These are phyloP conservation scores for Wolfiporia cocos DNA, from an alignment of 1,284 basidiomycete species.

Conservation along the genomic window DNA sequence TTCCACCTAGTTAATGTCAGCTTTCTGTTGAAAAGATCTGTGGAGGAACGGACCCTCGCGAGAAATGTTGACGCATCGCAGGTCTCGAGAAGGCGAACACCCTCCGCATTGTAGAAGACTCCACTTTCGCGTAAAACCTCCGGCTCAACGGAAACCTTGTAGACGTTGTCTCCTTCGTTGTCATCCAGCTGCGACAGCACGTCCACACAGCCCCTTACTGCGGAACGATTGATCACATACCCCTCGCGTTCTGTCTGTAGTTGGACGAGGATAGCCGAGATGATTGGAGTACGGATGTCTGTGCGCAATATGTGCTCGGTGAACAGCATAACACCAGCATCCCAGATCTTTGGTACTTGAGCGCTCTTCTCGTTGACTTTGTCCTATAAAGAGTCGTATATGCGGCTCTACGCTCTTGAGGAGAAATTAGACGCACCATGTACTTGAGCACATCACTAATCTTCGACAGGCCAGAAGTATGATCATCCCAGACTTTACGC, in stretches of 20 bases:
- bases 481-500: slow-evolving; percentile 91
- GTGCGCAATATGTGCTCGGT: slow-evolving; percentile 78
- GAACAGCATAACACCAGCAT: slow-evolving; percentile 84
- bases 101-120: slow-evolving; percentile 79
- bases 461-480: slow-evolving; percentile 86
- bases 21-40: slow-evolving; percentile 3
- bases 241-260: slow-evolving; percentile 92
- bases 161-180: slow-evolving; percentile 59
- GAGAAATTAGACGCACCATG: slow-evolving; percentile 62
- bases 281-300: slow-evolving; percentile 81
- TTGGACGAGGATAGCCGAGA: slow-evolving; percentile 79
- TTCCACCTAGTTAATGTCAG: slow-evolving; percentile 58
- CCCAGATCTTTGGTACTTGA: slow-evolving; percentile 74
- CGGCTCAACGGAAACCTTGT: slow-evolving; percentile 84
- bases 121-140: slow-evolving; percentile 75
- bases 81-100: slow-evolving; percentile 60
- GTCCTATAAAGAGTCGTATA: slow-evolving; percentile 57
- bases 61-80: slow-evolving; percentile 83
- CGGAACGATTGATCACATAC: slow-evolving; percentile 86
- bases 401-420: not conserved
- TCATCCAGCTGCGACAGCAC: slow-evolving; percentile 71
- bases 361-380: slow-evolving; percentile 75
- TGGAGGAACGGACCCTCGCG: slow-evolving; percentile 63
- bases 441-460: slow-evolving; percentile 91
- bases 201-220: slow-evolving; percentile 87